These are phyloP conservation scores for Colletotrichum sp. DNA, from an alignment of 2,329 filamentous ascomycete species.

Conservation along the genomic window DNA sequence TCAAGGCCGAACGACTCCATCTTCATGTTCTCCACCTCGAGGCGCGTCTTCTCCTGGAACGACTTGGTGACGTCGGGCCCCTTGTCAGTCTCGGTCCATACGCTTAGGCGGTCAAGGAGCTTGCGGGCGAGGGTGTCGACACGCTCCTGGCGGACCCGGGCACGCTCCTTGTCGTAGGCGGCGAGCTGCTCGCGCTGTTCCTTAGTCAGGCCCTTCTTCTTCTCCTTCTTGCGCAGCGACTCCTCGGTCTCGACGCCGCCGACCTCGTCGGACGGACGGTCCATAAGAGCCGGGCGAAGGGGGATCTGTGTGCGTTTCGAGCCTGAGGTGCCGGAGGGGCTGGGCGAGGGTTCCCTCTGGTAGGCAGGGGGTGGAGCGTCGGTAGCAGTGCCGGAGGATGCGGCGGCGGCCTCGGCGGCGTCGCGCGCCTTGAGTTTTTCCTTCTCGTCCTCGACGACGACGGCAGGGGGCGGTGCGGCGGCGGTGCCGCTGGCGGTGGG, in stretches of 20 bases:
- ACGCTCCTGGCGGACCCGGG: slow-evolving; percentile 84
- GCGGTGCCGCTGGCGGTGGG: slow-evolving; percentile 28
- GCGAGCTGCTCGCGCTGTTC: slow-evolving; percentile 93
- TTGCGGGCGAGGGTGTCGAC: slow-evolving; percentile 85
- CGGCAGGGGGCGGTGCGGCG: slow-evolving; percentile 35
- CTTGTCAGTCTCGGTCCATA: slow-evolving; percentile 98
- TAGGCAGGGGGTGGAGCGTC: slow-evolving; percentile 32
- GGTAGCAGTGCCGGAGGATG: slow-evolving; percentile 16
- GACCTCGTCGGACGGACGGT: slow-evolving; percentile 77
- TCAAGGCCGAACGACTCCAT: slow-evolving; percentile 99
- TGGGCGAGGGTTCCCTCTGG: slow-evolving; percentile 39
- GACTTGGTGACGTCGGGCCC: slow-evolving; percentile 81
- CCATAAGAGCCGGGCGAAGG: slow-evolving; percentile 85
- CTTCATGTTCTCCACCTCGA: slow-evolving; percentile 97
- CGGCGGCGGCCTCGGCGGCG: slow-evolving; percentile 17
- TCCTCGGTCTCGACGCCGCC: slow-evolving; percentile 70
- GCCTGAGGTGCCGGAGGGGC: slow-evolving; percentile 38
- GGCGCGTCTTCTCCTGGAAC: slow-evolving; percentile 91
- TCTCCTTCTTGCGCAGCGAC: slow-evolving; percentile 58
- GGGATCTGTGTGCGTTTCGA: slow-evolving; percentile 62
- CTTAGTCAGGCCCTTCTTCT: slow-evolving; percentile 88
- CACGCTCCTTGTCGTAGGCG: slow-evolving; percentile 86
- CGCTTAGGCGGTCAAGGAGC: slow-evolving; percentile 84
- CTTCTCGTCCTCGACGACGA: slow-evolving; percentile 47
- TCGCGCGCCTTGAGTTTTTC: slow-evolving; percentile 13